Evolutionary conservation across 2,329 filamentous ascomycete genomes (phyloP).

Genomic region (Pseudogymnoascus sp.): DNA sequence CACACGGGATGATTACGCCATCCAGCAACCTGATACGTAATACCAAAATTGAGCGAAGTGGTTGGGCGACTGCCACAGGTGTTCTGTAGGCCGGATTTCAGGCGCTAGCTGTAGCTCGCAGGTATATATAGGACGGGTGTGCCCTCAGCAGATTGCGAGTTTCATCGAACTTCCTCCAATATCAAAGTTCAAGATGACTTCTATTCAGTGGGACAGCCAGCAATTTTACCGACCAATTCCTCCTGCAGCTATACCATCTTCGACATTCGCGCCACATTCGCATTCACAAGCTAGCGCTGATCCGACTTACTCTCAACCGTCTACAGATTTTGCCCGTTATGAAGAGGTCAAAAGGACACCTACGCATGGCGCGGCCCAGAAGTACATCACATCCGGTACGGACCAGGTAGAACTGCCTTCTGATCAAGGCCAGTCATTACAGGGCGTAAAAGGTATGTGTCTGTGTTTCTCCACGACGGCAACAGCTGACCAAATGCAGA

Average conservation of each 20-base stretch:
- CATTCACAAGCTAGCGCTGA: neutral
- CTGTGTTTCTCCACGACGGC: neutral
- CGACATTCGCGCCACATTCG: neutral
- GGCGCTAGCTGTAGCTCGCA: too few species aligned
- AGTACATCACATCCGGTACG: neutral
- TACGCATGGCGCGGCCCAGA: neutral
- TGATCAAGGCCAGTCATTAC: neutral
- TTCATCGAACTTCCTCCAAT: neutral
- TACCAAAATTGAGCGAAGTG: too few species aligned
- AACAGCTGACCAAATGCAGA: neutral
- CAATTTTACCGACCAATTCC: neutral
- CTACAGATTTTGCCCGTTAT: neutral
- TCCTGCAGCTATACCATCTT: neutral
- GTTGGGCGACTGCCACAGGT: too few species aligned
- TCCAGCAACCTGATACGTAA: too few species aligned
- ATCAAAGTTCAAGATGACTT: neutral
- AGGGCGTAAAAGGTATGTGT: neutral
- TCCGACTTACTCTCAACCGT: neutral
- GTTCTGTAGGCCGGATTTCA: too few species aligned
- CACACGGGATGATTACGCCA: too few species aligned
- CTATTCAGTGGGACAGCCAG: neutral
- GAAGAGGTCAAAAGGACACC: neutral
- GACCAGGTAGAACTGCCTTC: neutral
- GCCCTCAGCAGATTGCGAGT: neutral
- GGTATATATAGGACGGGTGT: neutral